Evolutionary conservation across 768 basidiomycete species (phyloP), one percentile per base, ranked within the genome.

Genomic region (Russula earlei): DNA sequence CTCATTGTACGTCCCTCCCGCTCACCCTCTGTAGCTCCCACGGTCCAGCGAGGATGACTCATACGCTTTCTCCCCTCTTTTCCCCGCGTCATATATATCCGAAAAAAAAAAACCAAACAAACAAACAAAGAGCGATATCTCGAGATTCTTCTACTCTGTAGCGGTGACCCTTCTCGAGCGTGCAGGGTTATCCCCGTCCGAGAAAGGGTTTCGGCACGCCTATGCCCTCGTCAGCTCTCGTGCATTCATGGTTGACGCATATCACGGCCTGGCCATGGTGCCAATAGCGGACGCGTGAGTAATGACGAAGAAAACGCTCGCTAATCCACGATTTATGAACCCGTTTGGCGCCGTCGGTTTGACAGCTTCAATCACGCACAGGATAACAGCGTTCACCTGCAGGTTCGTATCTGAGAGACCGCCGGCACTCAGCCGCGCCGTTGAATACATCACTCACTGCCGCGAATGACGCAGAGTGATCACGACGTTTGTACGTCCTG

Each of bases 251-350:
- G 80, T 91, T 58, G 91, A 94, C 68, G 76, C 79, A 7, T 92
- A 81, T 65, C 89, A 91, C 66, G 81, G 82, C 6, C 71, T 93
- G 17, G 78, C 85, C 1, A 85, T 95, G 78, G 87, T 91, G 19
- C 90, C 91, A 4, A 78, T 91, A 60, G 88, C 88, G 31, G 91
- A 93, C 70, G 77, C 78, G 86, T 89, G 66, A 68, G 83, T 77
- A 9, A 52, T 36, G 29, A 25, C 37, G 34, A 19, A 5, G 37
- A 19, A 5, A 31, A 25, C 34, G 29, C 19, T 19, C 33, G 44
- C 25, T 33, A 15, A 49, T 49, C 29, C 10, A 22, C 14, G 2
- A 42, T 33, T 48, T 12, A 42, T 41, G 27, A 15, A 41, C 58
- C 20, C 25, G 19, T 46, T 49, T 47, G 27, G 31, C 33, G 15